phyloP scores from a whole-genome alignment of 2,329 filamentous ascomycete species.

The Cadophora malorum region DNA sequence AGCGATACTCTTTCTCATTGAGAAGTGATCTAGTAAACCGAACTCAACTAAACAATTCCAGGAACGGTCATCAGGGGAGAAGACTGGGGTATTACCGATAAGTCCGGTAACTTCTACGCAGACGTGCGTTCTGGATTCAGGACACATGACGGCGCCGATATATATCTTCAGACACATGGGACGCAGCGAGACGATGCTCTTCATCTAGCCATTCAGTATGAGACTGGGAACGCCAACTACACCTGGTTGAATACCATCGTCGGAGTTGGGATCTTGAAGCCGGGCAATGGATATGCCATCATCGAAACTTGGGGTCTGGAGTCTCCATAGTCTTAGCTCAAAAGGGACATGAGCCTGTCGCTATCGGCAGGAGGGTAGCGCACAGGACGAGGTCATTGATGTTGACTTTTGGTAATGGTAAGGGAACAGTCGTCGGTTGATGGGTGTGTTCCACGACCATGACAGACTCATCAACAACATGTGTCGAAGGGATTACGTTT shows the following conservation, averaged over 20 bases:
- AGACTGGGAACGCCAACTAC: not conserved
- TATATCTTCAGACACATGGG: too few species aligned
- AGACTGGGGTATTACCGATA: not conserved
- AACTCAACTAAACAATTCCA: not conserved
- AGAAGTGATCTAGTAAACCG: not conserved
- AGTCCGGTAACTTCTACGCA: not conserved
- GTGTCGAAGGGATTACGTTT: too few species aligned
- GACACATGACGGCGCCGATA: too few species aligned
- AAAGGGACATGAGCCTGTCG: not conserved
- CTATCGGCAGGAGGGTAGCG: not conserved
- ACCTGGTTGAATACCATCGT: not conserved
- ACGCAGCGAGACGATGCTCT: not conserved
- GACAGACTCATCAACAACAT: too few species aligned
- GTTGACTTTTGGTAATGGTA: too few species aligned
- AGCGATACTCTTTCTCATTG: not conserved
- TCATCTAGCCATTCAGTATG: not conserved
- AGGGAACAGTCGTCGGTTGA: too few species aligned
- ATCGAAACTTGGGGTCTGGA: not conserved
- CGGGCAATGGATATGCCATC: not conserved
- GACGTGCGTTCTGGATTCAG: not conserved
- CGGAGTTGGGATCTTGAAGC: not conserved
- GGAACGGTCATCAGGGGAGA: not conserved
- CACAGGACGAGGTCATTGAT: too few species aligned
- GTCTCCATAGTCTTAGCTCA: not conserved
- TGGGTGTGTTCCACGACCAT: too few species aligned